Conservation (phyloP, 768 basidiomycete species). For the Pulveroboletus ravenelii region DNA sequence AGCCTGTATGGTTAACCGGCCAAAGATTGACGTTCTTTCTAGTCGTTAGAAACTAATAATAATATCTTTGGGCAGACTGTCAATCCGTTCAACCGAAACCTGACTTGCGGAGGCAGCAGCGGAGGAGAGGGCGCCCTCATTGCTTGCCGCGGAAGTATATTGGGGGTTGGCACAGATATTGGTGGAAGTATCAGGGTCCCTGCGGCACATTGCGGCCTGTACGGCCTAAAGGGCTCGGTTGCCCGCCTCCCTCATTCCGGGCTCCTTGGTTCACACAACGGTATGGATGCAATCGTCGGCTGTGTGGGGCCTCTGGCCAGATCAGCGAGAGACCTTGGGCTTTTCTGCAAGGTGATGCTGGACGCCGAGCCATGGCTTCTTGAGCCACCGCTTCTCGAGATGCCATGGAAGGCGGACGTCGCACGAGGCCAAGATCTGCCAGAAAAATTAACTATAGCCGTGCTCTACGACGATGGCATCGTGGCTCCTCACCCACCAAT, state of each 20-base stretch:
- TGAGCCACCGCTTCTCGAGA: slow-evolving; percentile 44
- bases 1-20: not conserved
- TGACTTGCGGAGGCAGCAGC: slow-evolving; percentile 44
- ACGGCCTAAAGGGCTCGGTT: slow-evolving; percentile 45
- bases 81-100: slow-evolving; percentile 58
- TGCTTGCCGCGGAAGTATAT: slow-evolving; percentile 38
- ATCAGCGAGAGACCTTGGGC: slow-evolving; percentile 44
- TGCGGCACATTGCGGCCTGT: slow-evolving; percentile 39
- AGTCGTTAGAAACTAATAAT: slow-evolving; percentile 53
- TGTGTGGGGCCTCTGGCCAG: slow-evolving; percentile 45
- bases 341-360: slow-evolving; percentile 47
- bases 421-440: slow-evolving; percentile 37
- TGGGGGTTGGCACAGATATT: slow-evolving; percentile 45
- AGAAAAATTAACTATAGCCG: slow-evolving; percentile 39
- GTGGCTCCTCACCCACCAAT: slow-evolving; percentile 50
- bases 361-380: slow-evolving; percentile 42
- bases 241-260: slow-evolving; percentile 50
- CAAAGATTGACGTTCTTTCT: slow-evolving; percentile 10
- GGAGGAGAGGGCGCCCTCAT: slow-evolving; percentile 47
- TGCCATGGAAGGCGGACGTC: slow-evolving; percentile 44
- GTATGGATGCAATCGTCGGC: slow-evolving; percentile 51
- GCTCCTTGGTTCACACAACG: slow-evolving; percentile 45
- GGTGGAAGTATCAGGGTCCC: slow-evolving; percentile 44
- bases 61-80: slow-evolving; percentile 53
- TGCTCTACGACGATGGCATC: slow-evolving; percentile 49